Percentiles rank a stretch among this genome's conserved stretches.
Conservation (phyloP, 176 grass and related monocot genomes). For the Elymus sibiricus region DNA sequence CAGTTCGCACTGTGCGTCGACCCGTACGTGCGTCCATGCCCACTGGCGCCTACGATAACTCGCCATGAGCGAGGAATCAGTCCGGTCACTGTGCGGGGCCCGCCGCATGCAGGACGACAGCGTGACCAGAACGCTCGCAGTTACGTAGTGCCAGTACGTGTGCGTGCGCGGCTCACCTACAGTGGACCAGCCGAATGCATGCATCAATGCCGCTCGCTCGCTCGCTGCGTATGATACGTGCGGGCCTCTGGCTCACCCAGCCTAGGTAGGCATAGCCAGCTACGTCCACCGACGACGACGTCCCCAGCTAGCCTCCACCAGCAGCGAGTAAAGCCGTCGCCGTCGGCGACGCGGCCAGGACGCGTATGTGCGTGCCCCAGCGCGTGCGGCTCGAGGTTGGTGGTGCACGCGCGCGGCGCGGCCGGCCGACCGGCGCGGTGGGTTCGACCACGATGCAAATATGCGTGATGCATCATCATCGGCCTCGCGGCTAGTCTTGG, state of each 20-base stretch:
- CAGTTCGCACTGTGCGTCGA: too few relatives aligned
- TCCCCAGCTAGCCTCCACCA: not conserved
- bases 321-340: constrained; percentile 21
- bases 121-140: not conserved
- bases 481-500: not conserved
- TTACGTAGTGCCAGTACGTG: not conserved
- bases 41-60: not conserved
- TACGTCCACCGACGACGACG: not conserved
- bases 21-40: not conserved
- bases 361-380: not conserved
- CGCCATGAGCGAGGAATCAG: not conserved
- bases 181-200: not conserved
- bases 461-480: not conserved
- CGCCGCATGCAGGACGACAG: not conserved
- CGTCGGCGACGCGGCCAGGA: constrained; percentile 13
- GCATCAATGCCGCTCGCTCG: not conserved
- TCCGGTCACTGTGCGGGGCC: not conserved
- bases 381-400: constrained; percentile 16
- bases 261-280: not conserved
- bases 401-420: not conserved
- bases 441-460: not conserved
- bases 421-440: not conserved
- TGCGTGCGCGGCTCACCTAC: not conserved
- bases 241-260: not conserved
- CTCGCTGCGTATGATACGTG: too few relatives aligned